Base-by-base conservation (phyloP, 306 rosid species). In the Dalbergia oliveri region DNA sequence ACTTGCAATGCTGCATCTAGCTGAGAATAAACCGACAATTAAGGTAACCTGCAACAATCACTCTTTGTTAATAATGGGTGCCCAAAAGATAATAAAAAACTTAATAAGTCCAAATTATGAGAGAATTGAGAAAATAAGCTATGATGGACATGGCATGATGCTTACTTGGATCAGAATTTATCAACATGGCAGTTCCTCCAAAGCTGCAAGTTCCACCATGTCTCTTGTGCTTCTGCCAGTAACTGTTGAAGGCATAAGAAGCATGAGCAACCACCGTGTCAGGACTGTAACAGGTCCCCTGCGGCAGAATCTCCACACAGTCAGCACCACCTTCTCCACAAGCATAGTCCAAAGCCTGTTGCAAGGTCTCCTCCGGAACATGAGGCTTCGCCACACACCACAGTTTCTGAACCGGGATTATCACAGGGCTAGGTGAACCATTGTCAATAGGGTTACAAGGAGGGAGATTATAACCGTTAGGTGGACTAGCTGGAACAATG, bases 331-430 rank as follows among this genome's bases (percentile, higher is more conserved):
- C 99, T 8, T 83, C 92, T n/a, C 98, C 98, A 78, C 99, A 95
- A 16, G 99, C 99, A 66, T 89, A 93, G 61, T 95, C 97, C 84
- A 95, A 81, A 16, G 96, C 93, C 76, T 82, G 84, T 53, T 93
- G 99, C 47, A 93, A 73, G 12, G 89, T 87, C 8, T 88, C 98
- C 23, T 81, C 90, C 4, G 97, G 97, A 74, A 95, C 98, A 51
- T 78, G 89, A 5, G 98, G 98, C 88, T 95, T 95, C 3, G 99
- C 99, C 79, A 95, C 98, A 75, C 99, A 91, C 99, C 99, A 95
- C 47, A 86, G 84, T 61, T 87, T 88, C 79, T 90, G 98, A 47
- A 75, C 58, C 26, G 80, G 50, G 43, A 76, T 75, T 10, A 62
- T 79, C 60, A n/a, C 13, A 12, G 60, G 60, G 60, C 60, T 54